phyloP scores from a whole-genome alignment of 1,284 basidiomycete species.

The Pseudozyma tsukubaensis region DNA sequence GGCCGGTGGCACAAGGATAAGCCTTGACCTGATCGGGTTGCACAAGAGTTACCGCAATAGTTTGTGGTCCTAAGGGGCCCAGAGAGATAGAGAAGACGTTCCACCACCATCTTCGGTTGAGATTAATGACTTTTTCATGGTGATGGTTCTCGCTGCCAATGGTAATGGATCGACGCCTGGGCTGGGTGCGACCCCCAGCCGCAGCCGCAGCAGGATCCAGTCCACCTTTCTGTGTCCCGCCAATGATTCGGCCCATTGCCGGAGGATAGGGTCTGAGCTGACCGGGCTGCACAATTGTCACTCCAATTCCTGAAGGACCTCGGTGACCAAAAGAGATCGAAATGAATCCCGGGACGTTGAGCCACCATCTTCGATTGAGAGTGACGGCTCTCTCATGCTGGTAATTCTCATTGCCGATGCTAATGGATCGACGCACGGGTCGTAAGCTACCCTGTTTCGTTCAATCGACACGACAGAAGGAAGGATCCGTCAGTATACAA shows the following conservation, averaged over 20 bases:
- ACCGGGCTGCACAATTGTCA: too few species aligned
- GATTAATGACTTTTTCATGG: not conserved
- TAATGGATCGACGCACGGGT: constrained; percentile 1
- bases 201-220: not conserved
- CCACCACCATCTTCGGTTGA: not conserved
- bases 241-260: too few species aligned
- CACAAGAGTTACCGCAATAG: not conserved
- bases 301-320: too few species aligned
- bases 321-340: too few species aligned
- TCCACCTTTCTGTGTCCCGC: too few species aligned
- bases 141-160: too few species aligned
- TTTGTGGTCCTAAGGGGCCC: too few species aligned
- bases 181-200: too few species aligned
- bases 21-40: not conserved
- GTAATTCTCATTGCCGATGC: not conserved
- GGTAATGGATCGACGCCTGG: too few species aligned
- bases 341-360: not conserved
- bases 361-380: constrained; percentile 10
- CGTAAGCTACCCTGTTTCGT: constrained; percentile 1
- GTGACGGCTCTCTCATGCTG: not conserved
- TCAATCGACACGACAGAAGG: not conserved
- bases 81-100: too few species aligned
- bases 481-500: not conserved
- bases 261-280: too few species aligned
- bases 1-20: not conserved